Percentiles rank a stretch among this genome's conserved stretches.
Evolutionary conservation across 2,329 filamentous ascomycete genomes (phyloP).

Genomic region (Fusarium mexicanum): DNA sequence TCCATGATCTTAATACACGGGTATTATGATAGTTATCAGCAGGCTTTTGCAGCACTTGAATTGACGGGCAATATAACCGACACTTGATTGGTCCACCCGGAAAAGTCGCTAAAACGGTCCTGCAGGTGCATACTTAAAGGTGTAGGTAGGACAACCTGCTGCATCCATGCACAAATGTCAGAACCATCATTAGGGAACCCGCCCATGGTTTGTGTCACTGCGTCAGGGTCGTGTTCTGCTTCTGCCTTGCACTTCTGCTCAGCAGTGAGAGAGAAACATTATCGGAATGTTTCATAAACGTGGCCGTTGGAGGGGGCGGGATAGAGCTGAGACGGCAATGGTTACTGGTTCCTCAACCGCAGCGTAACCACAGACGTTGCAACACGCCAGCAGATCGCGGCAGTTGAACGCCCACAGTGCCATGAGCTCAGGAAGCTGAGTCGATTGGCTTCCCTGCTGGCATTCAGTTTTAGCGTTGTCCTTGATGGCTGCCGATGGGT

Average conservation of each 20-base stretch:
- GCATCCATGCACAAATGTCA: constrained; percentile 37
- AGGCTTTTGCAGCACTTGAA: constrained; percentile 31
- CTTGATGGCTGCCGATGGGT: constrained; percentile 43
- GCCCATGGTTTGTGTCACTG: constrained; percentile 26
- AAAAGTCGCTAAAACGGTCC: constrained; percentile 42
- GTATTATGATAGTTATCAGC: constrained; percentile 42
- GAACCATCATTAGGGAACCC: constrained; percentile 23
- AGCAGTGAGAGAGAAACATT: constrained; percentile 4
- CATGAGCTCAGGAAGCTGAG: constrained; percentile 35
- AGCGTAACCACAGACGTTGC: constrained; percentile 38
- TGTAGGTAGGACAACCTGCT: constrained; percentile 31
- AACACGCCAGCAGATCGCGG: constrained; percentile 40
- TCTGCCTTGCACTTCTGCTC: background rate
- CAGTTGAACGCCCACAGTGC: constrained; percentile 42
- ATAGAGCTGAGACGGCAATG: constrained; percentile 17
- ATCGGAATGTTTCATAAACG: constrained; percentile 25
- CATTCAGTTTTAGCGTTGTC: constrained; percentile 38
- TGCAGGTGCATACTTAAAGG: constrained; percentile 42
- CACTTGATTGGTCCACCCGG: constrained; percentile 30
- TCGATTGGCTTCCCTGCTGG: constrained; percentile 33
- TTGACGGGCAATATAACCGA: constrained; percentile 4
- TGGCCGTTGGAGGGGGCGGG: constrained; percentile 5
- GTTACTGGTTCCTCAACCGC: constrained; percentile 35
- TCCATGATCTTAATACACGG: constrained; percentile 40
- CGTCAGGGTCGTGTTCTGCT: constrained; percentile 12